Conservation (phyloP, 176 grass and related monocot genomes). For the Thinopyrum elongatum region DNA sequence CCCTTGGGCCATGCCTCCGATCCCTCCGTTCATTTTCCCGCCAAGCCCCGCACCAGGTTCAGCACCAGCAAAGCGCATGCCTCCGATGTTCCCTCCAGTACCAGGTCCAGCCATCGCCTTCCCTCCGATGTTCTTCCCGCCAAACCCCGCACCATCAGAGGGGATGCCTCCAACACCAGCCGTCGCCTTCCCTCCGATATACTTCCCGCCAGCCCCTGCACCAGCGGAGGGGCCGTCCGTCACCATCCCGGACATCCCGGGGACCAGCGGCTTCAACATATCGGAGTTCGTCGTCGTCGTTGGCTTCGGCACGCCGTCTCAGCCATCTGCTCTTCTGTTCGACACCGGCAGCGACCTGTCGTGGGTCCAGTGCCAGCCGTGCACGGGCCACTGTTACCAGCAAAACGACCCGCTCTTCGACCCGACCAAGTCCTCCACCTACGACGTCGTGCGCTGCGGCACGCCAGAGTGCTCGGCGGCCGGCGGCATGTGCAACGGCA, state of each 20-base stretch:
- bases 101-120: neutral
- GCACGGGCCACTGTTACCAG: slow-evolving; percentile 50
- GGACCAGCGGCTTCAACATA: slow-evolving; percentile 21
- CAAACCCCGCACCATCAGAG: neutral
- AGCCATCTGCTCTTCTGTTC: slow-evolving; percentile 21
- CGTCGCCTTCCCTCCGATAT: neutral
- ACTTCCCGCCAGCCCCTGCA: neutral
- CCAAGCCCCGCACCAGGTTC: neutral
- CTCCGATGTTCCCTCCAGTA: neutral
- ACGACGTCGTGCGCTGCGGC: slow-evolving; percentile 35
- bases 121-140: neutral
- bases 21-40: too few relatives aligned
- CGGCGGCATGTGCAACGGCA: neutral
- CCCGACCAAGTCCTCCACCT: slow-evolving; percentile 56
- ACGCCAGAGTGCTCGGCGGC: slow-evolving; percentile 30
- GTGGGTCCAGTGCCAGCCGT: slow-evolving; percentile 79
- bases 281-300: slow-evolving; percentile 55
- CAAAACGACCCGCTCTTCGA: slow-evolving; percentile 67
- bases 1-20: neutral
- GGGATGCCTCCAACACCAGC: neutral
- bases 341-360: slow-evolving; percentile 82
- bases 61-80: neutral
- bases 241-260: slow-evolving; percentile 37
- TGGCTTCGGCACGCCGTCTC: slow-evolving; percentile 58
- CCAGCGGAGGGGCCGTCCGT: slow-evolving; percentile 5